A percentile compares a stretch with the other conserved stretches of the same genome.
Evolutionary conservation across 495 filamentous ascomycete species (phyloP).

Genomic region (Aspergillus biplanus): DNA sequence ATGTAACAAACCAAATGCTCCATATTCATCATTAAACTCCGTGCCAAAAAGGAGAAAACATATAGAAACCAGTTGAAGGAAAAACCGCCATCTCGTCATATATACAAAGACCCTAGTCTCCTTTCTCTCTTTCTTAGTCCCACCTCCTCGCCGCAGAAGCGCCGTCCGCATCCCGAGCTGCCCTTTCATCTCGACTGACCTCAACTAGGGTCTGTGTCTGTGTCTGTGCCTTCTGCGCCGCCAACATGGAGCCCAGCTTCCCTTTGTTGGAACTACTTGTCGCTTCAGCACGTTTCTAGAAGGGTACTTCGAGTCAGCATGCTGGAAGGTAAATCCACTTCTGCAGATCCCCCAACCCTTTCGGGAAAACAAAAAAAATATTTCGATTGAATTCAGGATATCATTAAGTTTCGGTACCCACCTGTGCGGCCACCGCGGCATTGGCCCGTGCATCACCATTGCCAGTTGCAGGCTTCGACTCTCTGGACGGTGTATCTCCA

Average conservation of each 20-base stretch:
- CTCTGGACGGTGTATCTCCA: background rate
- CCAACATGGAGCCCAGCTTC: conserved; percentile 64
- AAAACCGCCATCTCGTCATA: background rate
- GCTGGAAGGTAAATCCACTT: no score
- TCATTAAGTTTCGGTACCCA: conserved; percentile 28
- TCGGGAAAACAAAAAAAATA: no score
- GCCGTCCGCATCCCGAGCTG: conserved; percentile 60
- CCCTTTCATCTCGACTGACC: conserved; percentile 58
- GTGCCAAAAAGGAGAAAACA: no score
- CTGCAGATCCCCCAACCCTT: no score
- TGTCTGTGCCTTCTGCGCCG: conserved; percentile 68
- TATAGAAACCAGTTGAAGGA: no score
- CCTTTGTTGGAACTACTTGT: conserved; percentile 40
- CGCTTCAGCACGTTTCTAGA: conserved; percentile 46
- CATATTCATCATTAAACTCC: background rate
- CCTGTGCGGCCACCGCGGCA: conserved; percentile 72
- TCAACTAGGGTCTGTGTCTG: conserved; percentile 60
- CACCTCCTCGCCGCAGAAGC: conserved; percentile 53
- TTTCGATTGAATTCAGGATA: background rate
- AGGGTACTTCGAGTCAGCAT: no score
- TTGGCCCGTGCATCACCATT: conserved; percentile 47
- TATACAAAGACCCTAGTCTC: background rate
- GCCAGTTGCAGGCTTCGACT: conserved; percentile 48
- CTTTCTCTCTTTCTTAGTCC: conserved; percentile 40
- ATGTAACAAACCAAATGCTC: background rate